These are phyloP conservation scores for Austroboletus novae-zelandiae DNA, from an alignment of 1,284 basidiomycete genomes.

Conservation along the genomic window DNA sequence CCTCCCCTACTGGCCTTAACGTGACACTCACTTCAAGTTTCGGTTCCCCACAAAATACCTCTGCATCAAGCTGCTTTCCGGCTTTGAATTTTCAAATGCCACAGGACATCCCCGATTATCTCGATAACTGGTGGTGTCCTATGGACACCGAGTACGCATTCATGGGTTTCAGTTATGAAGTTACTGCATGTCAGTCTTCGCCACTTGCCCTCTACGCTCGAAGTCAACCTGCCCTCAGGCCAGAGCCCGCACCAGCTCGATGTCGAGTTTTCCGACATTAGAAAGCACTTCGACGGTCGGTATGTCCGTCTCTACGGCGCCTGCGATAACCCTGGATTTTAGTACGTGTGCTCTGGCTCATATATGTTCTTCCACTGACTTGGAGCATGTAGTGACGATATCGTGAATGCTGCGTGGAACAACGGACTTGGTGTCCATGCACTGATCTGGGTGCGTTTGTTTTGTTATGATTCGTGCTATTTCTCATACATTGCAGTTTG, in stretches of 20 bases:
- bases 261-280: slow-evolving; percentile 63
- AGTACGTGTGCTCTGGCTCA: slow-evolving; percentile 41
- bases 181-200: slow-evolving; percentile 50
- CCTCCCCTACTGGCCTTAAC: neutral
- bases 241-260: slow-evolving; percentile 49
- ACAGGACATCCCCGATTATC: slow-evolving; percentile 40
- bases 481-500: slow-evolving; percentile 44
- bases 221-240: slow-evolving; percentile 34
- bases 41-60: neutral
- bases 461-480: neutral
- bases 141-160: slow-evolving; percentile 64
- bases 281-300: slow-evolving; percentile 56
- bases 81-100: slow-evolving; percentile 61
- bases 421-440: slow-evolving; percentile 70
- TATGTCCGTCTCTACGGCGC: slow-evolving; percentile 72
- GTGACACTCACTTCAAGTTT: neutral
- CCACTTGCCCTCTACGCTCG: neutral
- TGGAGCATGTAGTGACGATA: slow-evolving; percentile 49
- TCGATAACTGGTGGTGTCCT: slow-evolving; percentile 67
- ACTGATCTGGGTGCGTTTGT: slow-evolving; percentile 61
- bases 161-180: slow-evolving; percentile 70
- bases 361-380: neutral
- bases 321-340: slow-evolving; percentile 65
- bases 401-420: slow-evolving; percentile 71
- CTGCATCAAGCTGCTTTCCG: slow-evolving; percentile 47